Percentiles rank a stretch among this genome's conserved stretches.
Evolutionary conservation across 2,329 filamentous ascomycete genomes (phyloP).

Genomic region (Aspergillus melleus): DNA sequence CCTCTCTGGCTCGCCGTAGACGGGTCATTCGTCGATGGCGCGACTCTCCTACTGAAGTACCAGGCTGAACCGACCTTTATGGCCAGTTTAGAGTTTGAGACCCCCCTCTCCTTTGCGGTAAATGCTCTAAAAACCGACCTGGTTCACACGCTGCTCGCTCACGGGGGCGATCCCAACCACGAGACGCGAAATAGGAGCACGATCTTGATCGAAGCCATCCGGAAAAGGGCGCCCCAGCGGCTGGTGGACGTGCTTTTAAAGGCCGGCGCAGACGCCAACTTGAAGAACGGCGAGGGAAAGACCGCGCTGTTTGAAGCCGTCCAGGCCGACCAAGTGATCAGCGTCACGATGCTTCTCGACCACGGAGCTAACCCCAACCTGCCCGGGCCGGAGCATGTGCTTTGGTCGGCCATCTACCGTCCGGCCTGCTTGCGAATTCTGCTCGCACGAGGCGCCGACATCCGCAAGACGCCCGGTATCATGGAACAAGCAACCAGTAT

Average conservation of each 20-base stretch:
- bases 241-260: slow-evolving; percentile 61
- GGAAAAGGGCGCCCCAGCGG: slow-evolving; percentile 55
- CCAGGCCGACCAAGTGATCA: slow-evolving; percentile 55
- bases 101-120: slow-evolving; percentile 55
- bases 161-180: slow-evolving; percentile 60
- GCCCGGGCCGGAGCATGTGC: slow-evolving; percentile 67
- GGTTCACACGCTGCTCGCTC: slow-evolving; percentile 60
- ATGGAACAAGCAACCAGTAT: slow-evolving; percentile 65
- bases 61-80: slow-evolving; percentile 60
- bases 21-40: slow-evolving; percentile 56
- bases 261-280: slow-evolving; percentile 60
- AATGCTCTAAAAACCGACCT: slow-evolving; percentile 57
- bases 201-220: slow-evolving; percentile 61
- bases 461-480: slow-evolving; percentile 60
- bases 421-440: slow-evolving; percentile 60
- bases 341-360: slow-evolving; percentile 56
- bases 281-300: slow-evolving; percentile 62
- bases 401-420: slow-evolving; percentile 65
- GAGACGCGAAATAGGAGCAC: slow-evolving; percentile 60
- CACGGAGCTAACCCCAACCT: slow-evolving; percentile 67
- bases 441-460: slow-evolving; percentile 60
- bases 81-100: slow-evolving; percentile 53
- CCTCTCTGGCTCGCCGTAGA: slow-evolving; percentile 56
- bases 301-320: slow-evolving; percentile 66
- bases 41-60: slow-evolving; percentile 63